phyloP scores from a whole-genome alignment of 2,329 filamentous ascomycete genomes.

The Colletotrichum incanum region DNA sequence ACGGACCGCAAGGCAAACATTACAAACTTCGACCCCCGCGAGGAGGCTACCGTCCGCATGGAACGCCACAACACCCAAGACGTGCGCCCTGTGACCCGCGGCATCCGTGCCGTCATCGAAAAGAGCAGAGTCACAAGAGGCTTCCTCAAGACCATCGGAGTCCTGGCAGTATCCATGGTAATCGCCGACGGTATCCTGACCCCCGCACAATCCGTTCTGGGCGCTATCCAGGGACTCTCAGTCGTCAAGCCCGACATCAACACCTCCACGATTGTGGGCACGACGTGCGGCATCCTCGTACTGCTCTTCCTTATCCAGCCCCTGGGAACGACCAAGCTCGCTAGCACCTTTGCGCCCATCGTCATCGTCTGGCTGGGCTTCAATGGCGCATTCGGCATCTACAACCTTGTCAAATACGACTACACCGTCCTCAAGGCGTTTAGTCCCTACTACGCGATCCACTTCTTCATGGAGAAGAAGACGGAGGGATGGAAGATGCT shows the following conservation, averaged over 20 bases:
- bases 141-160: conserved; percentile 73
- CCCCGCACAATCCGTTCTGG: conserved; percentile 79
- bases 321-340: conserved; percentile 74
- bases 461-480: conserved; percentile 72
- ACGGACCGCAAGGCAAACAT: conserved; percentile 66
- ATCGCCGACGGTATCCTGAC: conserved; percentile 78
- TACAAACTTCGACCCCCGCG: conserved; percentile 70
- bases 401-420: conserved; percentile 70
- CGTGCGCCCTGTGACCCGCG: conserved; percentile 65
- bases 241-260: conserved; percentile 72
- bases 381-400: conserved; percentile 75
- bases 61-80: conserved; percentile 72
- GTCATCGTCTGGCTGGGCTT: conserved; percentile 78
- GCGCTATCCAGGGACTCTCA: conserved; percentile 75
- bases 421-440: conserved; percentile 71
- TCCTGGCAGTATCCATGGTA: conserved; percentile 78
- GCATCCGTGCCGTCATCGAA: conserved; percentile 72
- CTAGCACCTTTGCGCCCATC: conserved; percentile 75
- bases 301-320: conserved; percentile 77
- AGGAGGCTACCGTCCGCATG: conserved; percentile 70
- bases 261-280: conserved; percentile 72
- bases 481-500: conserved; percentile 75
- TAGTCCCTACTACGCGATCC: conserved; percentile 72
- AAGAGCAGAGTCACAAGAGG: conserved; percentile 66
- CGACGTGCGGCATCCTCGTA: conserved; percentile 76